phyloP scores from a whole-genome alignment of 2,329 filamentous ascomycete genomes.

The Colletotrichum karsti region DNA sequence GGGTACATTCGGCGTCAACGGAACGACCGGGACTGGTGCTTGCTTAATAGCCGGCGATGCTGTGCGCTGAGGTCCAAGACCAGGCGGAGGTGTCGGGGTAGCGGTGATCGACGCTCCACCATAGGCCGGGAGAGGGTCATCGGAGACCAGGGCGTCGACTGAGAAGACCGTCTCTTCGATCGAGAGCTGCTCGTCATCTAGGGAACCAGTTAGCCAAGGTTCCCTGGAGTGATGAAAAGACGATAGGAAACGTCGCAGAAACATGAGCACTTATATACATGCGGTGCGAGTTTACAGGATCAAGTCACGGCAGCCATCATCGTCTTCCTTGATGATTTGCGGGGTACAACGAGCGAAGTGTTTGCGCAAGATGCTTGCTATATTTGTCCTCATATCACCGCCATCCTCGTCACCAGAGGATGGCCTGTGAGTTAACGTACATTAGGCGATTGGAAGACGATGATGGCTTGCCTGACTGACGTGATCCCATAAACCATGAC shows the following conservation, averaged over 20 bases:
- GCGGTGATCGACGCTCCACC: not conserved
- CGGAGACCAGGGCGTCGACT: slow-evolving; percentile 76
- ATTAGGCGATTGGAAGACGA: slow-evolving; percentile 72
- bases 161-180: slow-evolving; percentile 69
- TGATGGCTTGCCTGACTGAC: slow-evolving; percentile 71
- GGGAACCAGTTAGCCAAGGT: slow-evolving; percentile 50
- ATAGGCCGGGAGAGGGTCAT: slow-evolving; percentile 48
- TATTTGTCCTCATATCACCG: slow-evolving; percentile 55
- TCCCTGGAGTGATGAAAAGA: slow-evolving; percentile 25
- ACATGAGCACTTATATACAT: slow-evolving; percentile 50
- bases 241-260: slow-evolving; percentile 33
- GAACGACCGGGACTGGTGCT: slow-evolving; percentile 28
- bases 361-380: slow-evolving; percentile 54
- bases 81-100: slow-evolving; percentile 46
- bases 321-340: slow-evolving; percentile 60
- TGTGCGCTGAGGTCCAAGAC: slow-evolving; percentile 49
- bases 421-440: slow-evolving; percentile 69
- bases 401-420: slow-evolving; percentile 35
- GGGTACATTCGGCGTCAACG: slow-evolving; percentile 11
- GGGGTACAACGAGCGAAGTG: slow-evolving; percentile 33
- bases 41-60: slow-evolving; percentile 39
- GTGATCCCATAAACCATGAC: slow-evolving; percentile 49
- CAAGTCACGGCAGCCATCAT: slow-evolving; percentile 69
- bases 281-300: slow-evolving; percentile 38
- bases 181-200: slow-evolving; percentile 71